phyloP scores from a whole-genome alignment of 208 protist species.

The Leishmania arabica region DNA sequence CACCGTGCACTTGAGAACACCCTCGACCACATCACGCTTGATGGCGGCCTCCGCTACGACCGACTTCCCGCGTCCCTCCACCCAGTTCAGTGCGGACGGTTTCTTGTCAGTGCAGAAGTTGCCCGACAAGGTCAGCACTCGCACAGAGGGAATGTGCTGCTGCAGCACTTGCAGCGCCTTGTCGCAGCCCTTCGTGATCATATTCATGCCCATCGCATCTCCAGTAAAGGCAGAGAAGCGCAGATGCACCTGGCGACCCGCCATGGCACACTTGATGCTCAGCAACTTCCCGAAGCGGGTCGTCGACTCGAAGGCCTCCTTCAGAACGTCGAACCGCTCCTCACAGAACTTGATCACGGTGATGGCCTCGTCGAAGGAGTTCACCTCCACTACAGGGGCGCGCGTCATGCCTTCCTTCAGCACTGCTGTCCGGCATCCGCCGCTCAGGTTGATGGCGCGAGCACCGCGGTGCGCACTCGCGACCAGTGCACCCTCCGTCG shows the following conservation, averaged over 20 bases:
- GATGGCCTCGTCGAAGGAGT: constrained; percentile 72
- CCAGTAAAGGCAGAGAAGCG: constrained; percentile 95
- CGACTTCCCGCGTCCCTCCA: constrained; percentile 96
- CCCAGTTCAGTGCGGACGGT: constrained; percentile 97
- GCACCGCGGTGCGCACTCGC: constrained; percentile 96
- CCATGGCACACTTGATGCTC: constrained; percentile 85
- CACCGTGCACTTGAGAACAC: constrained; percentile 95
- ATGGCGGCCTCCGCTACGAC: constrained; percentile 96
- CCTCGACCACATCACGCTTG: constrained; percentile 86
- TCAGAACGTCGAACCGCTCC: constrained; percentile 84
- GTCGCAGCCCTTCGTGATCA: constrained; percentile 98
- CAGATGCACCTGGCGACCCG: constrained; percentile 92
- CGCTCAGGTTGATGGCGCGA: constrained; percentile 92
- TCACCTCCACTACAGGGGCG: constrained; percentile 94
- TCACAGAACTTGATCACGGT: constrained; percentile 92
- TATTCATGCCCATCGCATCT: constrained; percentile 99
- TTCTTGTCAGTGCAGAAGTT: constrained; percentile 99
- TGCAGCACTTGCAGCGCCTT: constrained; percentile 90
- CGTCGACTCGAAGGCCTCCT: constrained; percentile 93
- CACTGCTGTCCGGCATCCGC: constrained; percentile 89
- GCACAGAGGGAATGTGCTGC: constrained; percentile 91
- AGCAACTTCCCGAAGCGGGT: constrained; percentile 94
- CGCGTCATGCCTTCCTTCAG: constrained; percentile 97
- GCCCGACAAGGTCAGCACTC: constrained; percentile 93
- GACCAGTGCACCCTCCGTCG: constrained; percentile 97